These are phyloP conservation scores for Cryphonectria nitschkei DNA, from an alignment of 2,329 filamentous ascomycete species.

Conservation along the genomic window DNA sequence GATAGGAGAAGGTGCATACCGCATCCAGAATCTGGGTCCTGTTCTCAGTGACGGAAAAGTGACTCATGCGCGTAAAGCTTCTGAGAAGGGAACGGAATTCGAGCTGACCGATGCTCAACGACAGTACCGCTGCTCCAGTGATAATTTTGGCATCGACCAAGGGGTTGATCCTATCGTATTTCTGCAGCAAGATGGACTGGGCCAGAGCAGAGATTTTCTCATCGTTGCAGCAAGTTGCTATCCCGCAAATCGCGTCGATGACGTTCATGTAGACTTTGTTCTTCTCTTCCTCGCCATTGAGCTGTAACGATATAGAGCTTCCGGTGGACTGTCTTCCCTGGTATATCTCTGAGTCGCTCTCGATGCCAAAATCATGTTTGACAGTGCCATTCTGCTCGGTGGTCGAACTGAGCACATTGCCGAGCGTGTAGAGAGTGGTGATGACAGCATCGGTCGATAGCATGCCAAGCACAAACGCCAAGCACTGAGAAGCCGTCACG, in stretches of 20 bases:
- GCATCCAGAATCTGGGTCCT: conserved; percentile 71
- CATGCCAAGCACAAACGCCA: conserved; percentile 79
- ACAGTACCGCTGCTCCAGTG: conserved; percentile 76
- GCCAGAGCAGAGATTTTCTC: conserved; percentile 92
- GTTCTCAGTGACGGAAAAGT: conserved; percentile 72
- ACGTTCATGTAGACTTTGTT: conserved; percentile 80
- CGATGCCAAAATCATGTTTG: conserved; percentile 40
- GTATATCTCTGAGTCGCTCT: conserved; percentile 52
- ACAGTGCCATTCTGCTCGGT: conserved; percentile 46
- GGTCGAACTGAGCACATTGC: conserved; percentile 85
- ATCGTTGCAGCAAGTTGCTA: conserved; percentile 80
- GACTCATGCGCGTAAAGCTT: conserved; percentile 75
- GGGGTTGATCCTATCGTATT: conserved; percentile 82
- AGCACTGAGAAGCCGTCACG: conserved; percentile 77
- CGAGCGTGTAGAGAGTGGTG: conserved; percentile 93
- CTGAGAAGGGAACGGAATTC: conserved; percentile 89
- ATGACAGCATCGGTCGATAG: conserved; percentile 93
- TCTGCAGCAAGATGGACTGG: conserved; percentile 95
- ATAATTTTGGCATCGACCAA: conserved; percentile 85
- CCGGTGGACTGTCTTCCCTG: conserved; percentile 63
- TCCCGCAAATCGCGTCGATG: conserved; percentile 93
- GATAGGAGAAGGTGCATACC: conserved; percentile 50
- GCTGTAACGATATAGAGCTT: conserved; percentile 78
- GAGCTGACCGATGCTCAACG: conserved; percentile 74
- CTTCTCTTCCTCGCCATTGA: conserved; percentile 77